Percentiles rank a stretch among this genome's conserved stretches.
Conservation (phyloP, 192 early-diverging fungal species). For the Anaeromyces robustus region DNA sequence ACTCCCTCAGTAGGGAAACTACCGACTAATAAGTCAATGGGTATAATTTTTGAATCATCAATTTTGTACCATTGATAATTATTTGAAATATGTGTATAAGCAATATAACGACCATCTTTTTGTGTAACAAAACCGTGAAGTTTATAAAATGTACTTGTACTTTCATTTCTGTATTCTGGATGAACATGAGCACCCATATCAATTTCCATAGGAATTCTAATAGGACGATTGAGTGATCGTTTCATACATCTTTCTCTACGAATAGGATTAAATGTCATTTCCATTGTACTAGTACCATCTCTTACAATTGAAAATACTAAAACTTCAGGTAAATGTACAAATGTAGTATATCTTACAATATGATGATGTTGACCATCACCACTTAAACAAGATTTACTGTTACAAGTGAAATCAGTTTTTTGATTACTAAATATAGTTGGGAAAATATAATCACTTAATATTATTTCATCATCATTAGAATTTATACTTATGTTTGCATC, state of each 20-base stretch:
- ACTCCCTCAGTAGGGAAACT: not conserved
- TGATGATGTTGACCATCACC: not conserved
- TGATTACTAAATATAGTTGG: not conserved
- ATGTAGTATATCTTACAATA: not conserved
- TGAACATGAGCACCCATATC: not conserved
- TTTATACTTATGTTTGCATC: too few relatives aligned
- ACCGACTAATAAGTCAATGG: not conserved
- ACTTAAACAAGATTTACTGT: not conserved
- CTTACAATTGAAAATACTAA: not conserved
- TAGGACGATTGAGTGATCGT: not conserved
- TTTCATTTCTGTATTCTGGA: not conserved
- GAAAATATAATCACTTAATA: not conserved
- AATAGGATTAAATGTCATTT: not conserved
- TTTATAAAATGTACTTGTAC: not conserved
- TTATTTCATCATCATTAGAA: not conserved
- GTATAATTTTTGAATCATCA: not conserved
- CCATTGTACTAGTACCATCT: not conserved
- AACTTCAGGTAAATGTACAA: not conserved
- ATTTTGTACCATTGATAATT: not conserved
- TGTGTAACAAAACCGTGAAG: not conserved
- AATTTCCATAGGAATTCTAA: not conserved
- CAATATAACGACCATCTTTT: not conserved
- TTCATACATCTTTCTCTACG: not conserved
- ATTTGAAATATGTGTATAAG: not conserved
- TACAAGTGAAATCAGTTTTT: not conserved